Evolutionary conservation across 768 basidiomycete species (phyloP), one percentile per base, ranked within the genome.

Genomic region (Obba rivulosa): DNA sequence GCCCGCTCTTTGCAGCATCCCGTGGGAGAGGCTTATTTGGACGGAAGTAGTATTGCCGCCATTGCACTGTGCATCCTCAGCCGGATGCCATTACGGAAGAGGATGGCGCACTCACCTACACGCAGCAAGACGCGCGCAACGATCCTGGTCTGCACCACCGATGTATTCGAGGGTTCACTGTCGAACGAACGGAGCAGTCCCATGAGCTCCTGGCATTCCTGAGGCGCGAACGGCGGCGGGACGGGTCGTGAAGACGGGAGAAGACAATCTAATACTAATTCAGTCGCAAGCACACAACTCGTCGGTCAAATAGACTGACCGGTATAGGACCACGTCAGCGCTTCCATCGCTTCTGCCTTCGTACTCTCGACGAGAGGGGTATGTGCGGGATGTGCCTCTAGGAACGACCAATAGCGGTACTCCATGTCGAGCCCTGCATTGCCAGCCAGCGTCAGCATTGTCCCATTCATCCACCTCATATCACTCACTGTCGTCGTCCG

Each of bases 381-480:
- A 61, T 92, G 89, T 0, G 85, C 85, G 0, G 89, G 89, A 56
- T 91, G 87, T 28, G 76, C 67, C 62, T 89, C 85, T 66, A 92
- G 75, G 59, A 83, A 92, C 5, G 79, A 69, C 90, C 90, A 92
- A 59, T 89, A 92, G 46, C 84, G 73, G 56, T 85, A 87, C 59
- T 88, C 85, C 57, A 81, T 73, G 47, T 90, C 86, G 18, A 87
- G 68, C 40, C 78, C 89, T 90, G 52, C 14, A 9, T 43, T 17
- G 8, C 18, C n/a, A 22, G 16, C 8, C 16, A 55, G 5, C 5
- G 28, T 36, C 9, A 34, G 43, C 21, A 25, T 4, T 3, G 18
- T 17, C 17, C 11, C 22, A 24, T 38, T 7, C 7, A 20, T 8
- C 37, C 7, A n/a, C 37, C 4, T 34, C 20, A 9, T n/a, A 21